Percentiles rank a stretch among this genome's conserved stretches.
These are phyloP conservation scores for Oenanthe sinensis DNA, from an alignment of 129 eudicot genomes.

Conservation along the genomic window DNA sequence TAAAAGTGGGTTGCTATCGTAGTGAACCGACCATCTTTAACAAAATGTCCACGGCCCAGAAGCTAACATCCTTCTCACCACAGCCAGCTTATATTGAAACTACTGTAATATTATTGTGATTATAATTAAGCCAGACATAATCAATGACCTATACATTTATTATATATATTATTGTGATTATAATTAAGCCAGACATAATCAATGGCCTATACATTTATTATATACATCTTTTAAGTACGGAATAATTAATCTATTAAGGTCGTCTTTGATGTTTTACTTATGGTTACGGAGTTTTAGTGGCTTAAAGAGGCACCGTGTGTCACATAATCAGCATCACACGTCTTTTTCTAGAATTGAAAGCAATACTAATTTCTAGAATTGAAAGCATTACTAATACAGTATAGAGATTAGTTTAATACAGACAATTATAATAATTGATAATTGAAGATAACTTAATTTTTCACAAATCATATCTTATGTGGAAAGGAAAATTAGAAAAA, in stretches of 20 bases:
- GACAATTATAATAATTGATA: too few species aligned
- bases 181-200: background rate
- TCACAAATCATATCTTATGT: too few species aligned
- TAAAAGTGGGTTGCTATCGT: background rate
- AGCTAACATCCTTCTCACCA: constrained; percentile 1
- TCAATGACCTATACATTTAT: background rate
- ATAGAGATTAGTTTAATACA: background rate
- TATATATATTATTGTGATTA: background rate
- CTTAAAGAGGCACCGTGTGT: constrained; percentile 2
- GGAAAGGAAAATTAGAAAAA: too few species aligned
- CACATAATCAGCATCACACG: background rate
- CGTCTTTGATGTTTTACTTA: background rate
- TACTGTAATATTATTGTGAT: background rate
- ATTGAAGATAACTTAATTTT: background rate
- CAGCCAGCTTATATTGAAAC: background rate
- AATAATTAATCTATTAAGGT: background rate
- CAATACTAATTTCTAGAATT: background rate
- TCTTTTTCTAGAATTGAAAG: background rate
- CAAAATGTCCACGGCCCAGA: constrained; percentile 9
- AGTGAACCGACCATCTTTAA: constrained; percentile 2
- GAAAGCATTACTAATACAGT: background rate
- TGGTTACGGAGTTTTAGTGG: constrained; percentile 1
- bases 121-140: background rate
- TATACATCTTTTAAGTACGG: background rate
- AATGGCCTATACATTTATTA: background rate